Conservation (phyloP, 345 rosid species). For the Populus alba region DNA sequence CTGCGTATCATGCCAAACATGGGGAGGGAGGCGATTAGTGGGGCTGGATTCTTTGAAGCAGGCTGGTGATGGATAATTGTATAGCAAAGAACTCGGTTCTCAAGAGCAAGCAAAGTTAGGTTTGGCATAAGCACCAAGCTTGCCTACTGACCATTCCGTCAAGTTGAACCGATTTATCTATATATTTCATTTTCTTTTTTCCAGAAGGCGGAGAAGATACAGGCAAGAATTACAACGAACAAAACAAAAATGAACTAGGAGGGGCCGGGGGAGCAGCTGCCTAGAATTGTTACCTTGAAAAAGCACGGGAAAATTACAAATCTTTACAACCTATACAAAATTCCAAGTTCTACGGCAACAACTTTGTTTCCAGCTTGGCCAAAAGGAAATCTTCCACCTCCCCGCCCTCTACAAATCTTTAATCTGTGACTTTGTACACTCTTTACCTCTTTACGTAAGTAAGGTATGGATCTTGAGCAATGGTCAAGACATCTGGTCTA, state of each 20-base stretch:
- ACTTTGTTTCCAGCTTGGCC: constrained; percentile 5
- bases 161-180: neutral
- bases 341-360: constrained; percentile 16
- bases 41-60: no score
- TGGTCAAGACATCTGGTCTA: constrained; percentile 79
- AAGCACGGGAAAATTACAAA: constrained; percentile 15
- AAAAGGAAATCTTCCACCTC: constrained; percentile 15
- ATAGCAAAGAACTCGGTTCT: neutral
- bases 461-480: constrained; percentile 86
- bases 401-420: constrained; percentile 13
- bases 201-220: neutral
- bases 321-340: constrained; percentile 54
- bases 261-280: neutral
- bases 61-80: no score
- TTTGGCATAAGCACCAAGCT: no score
- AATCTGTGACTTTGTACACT: constrained; percentile 26
- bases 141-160: neutral
- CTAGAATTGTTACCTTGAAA: neutral
- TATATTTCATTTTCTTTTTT: constrained; percentile 2
- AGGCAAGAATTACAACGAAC: neutral
- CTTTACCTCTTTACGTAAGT: constrained; percentile 60
- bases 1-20: no score
- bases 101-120: neutral
- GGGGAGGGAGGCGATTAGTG: no score
- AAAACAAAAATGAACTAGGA: neutral